These are phyloP conservation scores for Colletotrichum tofieldiae DNA, from an alignment of 2,329 filamentous ascomycete genomes.

Conservation along the genomic window DNA sequence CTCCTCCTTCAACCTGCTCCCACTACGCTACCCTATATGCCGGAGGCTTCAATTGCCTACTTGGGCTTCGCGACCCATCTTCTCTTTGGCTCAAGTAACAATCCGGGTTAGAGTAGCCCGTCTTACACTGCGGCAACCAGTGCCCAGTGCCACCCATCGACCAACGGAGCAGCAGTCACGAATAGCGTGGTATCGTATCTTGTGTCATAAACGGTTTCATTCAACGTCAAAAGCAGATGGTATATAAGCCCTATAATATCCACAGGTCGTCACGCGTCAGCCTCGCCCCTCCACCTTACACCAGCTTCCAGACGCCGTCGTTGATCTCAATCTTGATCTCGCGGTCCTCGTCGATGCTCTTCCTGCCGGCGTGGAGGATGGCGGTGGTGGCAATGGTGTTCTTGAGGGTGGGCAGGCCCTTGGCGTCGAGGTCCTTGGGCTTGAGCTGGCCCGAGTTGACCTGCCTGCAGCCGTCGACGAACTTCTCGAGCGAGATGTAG, in stretches of 20 bases:
- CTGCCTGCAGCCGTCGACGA: constrained; percentile 87
- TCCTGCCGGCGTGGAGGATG: constrained; percentile 88
- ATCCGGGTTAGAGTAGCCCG: neutral
- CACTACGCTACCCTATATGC: neutral
- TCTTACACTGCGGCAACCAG: neutral
- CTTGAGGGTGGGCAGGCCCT: constrained; percentile 85
- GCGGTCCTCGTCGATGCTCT: constrained; percentile 86
- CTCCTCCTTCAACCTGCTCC: too few species aligned
- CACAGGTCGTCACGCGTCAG: constrained; percentile 24
- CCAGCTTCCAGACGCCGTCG: constrained; percentile 78
- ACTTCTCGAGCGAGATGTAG: constrained; percentile 96
- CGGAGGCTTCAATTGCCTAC: neutral
- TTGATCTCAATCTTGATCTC: constrained; percentile 81
- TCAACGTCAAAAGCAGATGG: constrained; percentile 41
- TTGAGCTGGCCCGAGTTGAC: constrained; percentile 82
- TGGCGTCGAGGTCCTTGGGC: constrained; percentile 82
- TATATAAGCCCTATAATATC: constrained; percentile 32
- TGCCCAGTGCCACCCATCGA: neutral
- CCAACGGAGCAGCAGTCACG: neutral
- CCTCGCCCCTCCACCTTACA: constrained; percentile 51
- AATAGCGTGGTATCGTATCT: neutral
- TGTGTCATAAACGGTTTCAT: constrained; percentile 21
- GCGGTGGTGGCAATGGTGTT: constrained; percentile 95
- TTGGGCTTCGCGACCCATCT: neutral
- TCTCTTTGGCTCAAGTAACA: neutral